Evolutionary conservation across 805 yeast genomes (phyloP), one percentile per base, ranked within the genome.

Genomic region (Barnettozyma siamensis): DNA sequence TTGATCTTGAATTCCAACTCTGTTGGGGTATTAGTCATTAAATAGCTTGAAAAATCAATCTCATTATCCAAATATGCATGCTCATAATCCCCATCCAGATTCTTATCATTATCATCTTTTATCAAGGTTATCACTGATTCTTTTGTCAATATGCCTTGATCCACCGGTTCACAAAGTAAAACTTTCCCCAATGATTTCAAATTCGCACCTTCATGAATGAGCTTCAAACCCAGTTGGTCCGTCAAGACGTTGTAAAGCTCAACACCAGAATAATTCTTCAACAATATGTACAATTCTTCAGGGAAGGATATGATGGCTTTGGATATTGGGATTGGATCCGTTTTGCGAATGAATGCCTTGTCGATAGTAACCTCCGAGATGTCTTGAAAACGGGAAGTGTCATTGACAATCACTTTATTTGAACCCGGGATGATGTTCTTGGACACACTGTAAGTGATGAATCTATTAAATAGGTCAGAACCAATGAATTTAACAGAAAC

Each of bases 131-230:
- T 61, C n/a, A 65, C 65, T 0, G 91, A 79, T 2, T 60, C 58
- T 2, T 48, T 42, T 17, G 63, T 58, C 1, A 83, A 51, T 7
- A 57, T 48, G 1, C 95, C 95, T 55, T 85, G 94, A 32, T 73
- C 76, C 2, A 76, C 69, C 0, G 95, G 95, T 50, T 85, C 94
- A 56, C 88, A 76, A 19, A 80, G 69, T 4, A 74, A 50, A 3
- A 86, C 70, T 7, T 54, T 52, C 35, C 17, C 83, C 83, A 23
- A 26, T 27, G 13, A 42, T 35, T 23, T 28, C 48, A 39, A 36
- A 12, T 15, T 23, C 33, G 51, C 53, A 18, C 55, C 54, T 31
- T 50, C 54, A 32, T 49, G 49, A 4, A 51, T 35, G 4, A 50
- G 17, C 9, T 43, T 41, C 20, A 47, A n/a, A 6, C 45, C 43